A percentile compares a stretch with the other conserved stretches of the same genome.
These are phyloP conservation scores for Calendula officinalis DNA, from an alignment of 129 eudicot species.

Conservation along the genomic window DNA sequence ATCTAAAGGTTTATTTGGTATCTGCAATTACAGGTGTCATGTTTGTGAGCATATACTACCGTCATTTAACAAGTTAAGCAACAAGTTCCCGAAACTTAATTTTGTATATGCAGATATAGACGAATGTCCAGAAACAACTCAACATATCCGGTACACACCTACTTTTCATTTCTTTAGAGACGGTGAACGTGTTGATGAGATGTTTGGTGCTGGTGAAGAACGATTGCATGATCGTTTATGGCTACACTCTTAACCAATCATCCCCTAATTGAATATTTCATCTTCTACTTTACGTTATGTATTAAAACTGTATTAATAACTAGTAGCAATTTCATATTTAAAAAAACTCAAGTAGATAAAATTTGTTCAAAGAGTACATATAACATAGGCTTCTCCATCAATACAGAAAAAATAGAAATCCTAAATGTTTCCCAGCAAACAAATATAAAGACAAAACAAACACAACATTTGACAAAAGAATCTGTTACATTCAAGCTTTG, in stretches of 20 bases:
- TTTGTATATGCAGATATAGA: conserved; percentile 74
- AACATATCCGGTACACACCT: conserved; percentile 64
- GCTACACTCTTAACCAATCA: not conserved
- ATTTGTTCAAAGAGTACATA: conserved; percentile 37
- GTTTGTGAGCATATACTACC: conserved; percentile 66
- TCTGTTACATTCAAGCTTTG: conserved; percentile 33
- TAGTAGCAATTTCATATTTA: conserved; percentile 2
- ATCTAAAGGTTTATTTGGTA: too few relatives aligned
- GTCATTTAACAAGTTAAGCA: conserved; percentile 46
- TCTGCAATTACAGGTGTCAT: conserved; percentile 43
- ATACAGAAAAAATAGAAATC: conserved; percentile 29
- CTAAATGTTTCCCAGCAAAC: conserved; percentile 31
- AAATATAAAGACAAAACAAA: conserved; percentile 29
- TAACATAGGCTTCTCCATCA: conserved; percentile 42
- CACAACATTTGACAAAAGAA: conserved; percentile 32
- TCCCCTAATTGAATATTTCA: not conserved
- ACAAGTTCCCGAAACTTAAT: conserved; percentile 52
- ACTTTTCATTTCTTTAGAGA: conserved; percentile 71
- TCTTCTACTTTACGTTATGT: not conserved
- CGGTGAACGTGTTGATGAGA: conserved; percentile 78
- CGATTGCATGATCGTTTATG: conserved; percentile 53
- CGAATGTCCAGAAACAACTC: conserved; percentile 75
- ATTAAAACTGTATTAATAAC: not conserved
- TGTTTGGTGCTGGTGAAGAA: conserved; percentile 84
- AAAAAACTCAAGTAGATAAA: conserved; percentile 23